Conservation (phyloP, 495 filamentous ascomycete genomes). For the Eremomyces bilateralis region DNA sequence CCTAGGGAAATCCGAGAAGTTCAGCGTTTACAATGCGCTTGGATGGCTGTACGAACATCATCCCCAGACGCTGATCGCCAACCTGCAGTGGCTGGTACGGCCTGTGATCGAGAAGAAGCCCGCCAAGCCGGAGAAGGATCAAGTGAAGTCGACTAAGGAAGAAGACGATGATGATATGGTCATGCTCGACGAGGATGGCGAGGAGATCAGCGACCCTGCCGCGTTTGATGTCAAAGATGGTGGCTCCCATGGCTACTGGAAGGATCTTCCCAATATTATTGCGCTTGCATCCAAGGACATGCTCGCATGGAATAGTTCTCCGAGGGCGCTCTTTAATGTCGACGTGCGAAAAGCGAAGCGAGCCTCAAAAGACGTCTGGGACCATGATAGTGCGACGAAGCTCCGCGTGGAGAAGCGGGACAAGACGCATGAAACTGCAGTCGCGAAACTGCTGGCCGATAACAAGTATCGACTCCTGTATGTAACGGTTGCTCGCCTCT, state of each 20-base stretch:
- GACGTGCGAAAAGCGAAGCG: constrained; percentile 9
- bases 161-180: constrained; percentile 14
- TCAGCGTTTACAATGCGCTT: constrained; percentile 22
- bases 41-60: constrained; percentile 25
- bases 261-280: constrained; percentile 28
- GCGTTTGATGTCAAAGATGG: constrained; percentile 19
- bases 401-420: constrained; percentile 12
- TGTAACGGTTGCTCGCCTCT: constrained; percentile 24
- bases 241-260: constrained; percentile 28
- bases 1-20: constrained; percentile 22
- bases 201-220: constrained; percentile 8
- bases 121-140: constrained; percentile 11
- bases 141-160: constrained; percentile 3
- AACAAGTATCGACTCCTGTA: constrained; percentile 22
- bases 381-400: constrained; percentile 7
- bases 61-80: constrained; percentile 22
- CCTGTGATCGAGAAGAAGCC: constrained; percentile 25
- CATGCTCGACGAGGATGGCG: constrained; percentile 9
- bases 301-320: constrained; percentile 15
- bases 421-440: constrained; percentile 17
- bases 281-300: constrained; percentile 19
- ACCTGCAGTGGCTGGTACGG: constrained; percentile 24
- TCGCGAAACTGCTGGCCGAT: constrained; percentile 15
- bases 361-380: no score
- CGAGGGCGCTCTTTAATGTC: constrained; percentile 13